A percentile compares a stretch with the other conserved stretches of the same genome.
Evolutionary conservation across 2,329 filamentous ascomycete species (phyloP).

Genomic region (Ascochyta viciae-villosae): DNA sequence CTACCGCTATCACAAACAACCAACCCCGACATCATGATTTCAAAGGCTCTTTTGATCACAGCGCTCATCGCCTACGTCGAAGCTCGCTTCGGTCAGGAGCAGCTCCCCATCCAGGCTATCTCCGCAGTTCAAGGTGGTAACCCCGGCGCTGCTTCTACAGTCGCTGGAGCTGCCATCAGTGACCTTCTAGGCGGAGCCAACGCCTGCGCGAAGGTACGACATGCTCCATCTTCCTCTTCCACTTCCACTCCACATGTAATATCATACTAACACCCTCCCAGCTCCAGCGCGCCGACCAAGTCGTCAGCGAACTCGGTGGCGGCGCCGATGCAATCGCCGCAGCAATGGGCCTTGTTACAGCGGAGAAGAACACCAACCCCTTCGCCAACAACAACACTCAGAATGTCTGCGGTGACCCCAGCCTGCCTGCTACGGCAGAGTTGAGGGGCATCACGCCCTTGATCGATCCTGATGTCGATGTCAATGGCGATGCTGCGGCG

Average conservation of each 20-base stretch:
- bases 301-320: constrained; percentile 66
- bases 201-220: constrained; percentile 67
- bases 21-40: constrained; percentile 40
- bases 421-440: constrained; percentile 65
- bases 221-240: no score
- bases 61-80: constrained; percentile 45
- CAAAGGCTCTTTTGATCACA: constrained; percentile 42
- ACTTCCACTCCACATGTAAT: not conserved
- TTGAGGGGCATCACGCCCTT: constrained; percentile 72
- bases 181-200: constrained; percentile 70
- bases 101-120: constrained; percentile 64
- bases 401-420: constrained; percentile 69
- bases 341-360: constrained; percentile 68
- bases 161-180: constrained; percentile 67
- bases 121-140: constrained; percentile 61
- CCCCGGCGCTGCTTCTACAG: constrained; percentile 67
- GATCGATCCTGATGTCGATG: constrained; percentile 69
- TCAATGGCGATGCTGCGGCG: constrained; percentile 65
- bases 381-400: constrained; percentile 64
- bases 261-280: constrained; percentile 40
- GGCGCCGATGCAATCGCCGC: constrained; percentile 67
- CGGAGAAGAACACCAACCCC: constrained; percentile 78
- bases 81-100: constrained; percentile 68
- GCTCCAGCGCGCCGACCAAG: constrained; percentile 69
- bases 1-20: constrained; percentile 24